phyloP scores from a whole-genome alignment of 1,139 yeast species.

The Blastobotrys proliferans region DNA sequence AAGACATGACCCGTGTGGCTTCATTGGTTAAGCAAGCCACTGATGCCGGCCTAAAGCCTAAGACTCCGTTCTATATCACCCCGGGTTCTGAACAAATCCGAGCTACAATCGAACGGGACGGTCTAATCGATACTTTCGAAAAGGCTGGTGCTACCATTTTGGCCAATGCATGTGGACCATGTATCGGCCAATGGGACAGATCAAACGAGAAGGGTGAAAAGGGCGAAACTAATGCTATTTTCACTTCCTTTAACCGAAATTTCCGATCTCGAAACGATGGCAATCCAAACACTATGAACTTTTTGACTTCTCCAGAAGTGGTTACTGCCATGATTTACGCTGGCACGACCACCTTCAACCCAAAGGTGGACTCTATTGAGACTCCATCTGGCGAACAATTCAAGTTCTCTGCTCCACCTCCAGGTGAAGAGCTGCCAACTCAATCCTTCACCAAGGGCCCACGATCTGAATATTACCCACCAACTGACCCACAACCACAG shows the following conservation, averaged over 20 bases:
- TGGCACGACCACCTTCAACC: conserved; percentile 86
- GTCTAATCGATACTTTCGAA: conserved; percentile 72
- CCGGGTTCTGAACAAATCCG: conserved; percentile 99
- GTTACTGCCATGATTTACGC: conserved; percentile 96
- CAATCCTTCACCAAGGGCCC: conserved; percentile 60
- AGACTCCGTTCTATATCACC: conserved; percentile 86
- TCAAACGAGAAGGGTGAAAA: conserved; percentile 45
- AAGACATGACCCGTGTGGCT: conserved; percentile 95
- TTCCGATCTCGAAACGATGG: conserved; percentile 98
- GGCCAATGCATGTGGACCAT: conserved; percentile 98
- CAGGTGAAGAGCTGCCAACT: conserved; percentile 80
- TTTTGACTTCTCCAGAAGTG: conserved; percentile 92
- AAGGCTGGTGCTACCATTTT: conserved; percentile 84
- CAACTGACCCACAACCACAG: conserved; percentile 58
- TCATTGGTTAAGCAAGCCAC: conserved; percentile 84
- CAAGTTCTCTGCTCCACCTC: conserved; percentile 69
- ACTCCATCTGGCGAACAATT: conserved; percentile 64
- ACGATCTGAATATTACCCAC: conserved; percentile 76
- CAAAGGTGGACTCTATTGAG: conserved; percentile 69
- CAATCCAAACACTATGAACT: conserved; percentile 93
- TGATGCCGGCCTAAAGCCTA: conserved; percentile 81
- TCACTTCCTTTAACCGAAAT: conserved; percentile 94
- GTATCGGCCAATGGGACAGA: conserved; percentile 99
- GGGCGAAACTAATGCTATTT: conserved; percentile 74
- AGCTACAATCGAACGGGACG: conserved; percentile 96